These are phyloP conservation scores for Penicillium mononematosum DNA, from an alignment of 495 filamentous ascomycete genomes.

Conservation along the genomic window DNA sequence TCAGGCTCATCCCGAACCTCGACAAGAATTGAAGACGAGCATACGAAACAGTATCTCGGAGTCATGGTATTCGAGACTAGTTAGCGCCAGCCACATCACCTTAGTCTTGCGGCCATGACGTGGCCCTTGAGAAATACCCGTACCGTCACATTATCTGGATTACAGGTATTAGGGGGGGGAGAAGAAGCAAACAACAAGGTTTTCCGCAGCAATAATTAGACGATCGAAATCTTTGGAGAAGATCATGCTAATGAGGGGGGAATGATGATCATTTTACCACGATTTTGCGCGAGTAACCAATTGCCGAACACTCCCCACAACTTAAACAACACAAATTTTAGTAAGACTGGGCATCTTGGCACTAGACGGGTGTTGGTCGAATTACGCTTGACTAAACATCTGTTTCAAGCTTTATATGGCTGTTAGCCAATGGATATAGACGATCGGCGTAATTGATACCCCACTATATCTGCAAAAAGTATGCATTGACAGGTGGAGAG, in stretches of 20 bases:
- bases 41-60: background rate
- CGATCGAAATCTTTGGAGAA: conserved; percentile 3
- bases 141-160: background rate
- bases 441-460: background rate
- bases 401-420: background rate
- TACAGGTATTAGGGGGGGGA: background rate
- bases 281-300: background rate
- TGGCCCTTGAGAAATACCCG: background rate
- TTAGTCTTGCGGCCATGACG: conserved; percentile 4
- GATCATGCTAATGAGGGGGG: background rate
- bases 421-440: background rate
- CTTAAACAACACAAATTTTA: conserved; percentile 1
- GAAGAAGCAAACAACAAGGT: background rate
- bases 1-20: background rate
- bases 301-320: background rate
- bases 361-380: background rate
- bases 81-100: background rate
- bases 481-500: conserved; percentile 4
- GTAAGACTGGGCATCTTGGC: conserved; percentile 9
- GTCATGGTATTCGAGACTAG: background rate
- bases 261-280: background rate
- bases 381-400: background rate
- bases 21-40: background rate
- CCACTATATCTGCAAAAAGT: conserved; percentile 3
- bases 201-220: background rate